phyloP scores from a whole-genome alignment of 169 alveolate species.

The Plasmodium sp. region DNA sequence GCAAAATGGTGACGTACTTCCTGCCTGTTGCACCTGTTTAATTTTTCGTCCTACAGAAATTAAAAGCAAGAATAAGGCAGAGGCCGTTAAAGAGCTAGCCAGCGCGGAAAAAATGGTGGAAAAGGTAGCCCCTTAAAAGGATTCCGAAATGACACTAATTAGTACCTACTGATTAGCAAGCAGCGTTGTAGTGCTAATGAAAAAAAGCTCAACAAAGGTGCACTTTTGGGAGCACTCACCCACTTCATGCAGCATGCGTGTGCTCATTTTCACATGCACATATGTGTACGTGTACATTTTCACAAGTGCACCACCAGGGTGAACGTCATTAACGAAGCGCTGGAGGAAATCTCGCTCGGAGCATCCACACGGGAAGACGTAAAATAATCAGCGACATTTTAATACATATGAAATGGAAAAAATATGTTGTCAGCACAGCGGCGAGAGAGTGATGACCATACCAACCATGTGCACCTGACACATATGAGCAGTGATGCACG shows the following conservation, averaged over 20 bases:
- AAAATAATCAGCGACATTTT: not conserved
- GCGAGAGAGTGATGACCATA: not conserved
- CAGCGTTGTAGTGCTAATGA: not conserved
- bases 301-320: constrained; percentile 22
- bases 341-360: constrained; percentile 29
- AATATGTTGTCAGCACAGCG: not conserved
- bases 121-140: not conserved
- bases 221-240: not conserved
- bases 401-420: not conserved
- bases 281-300: not conserved
- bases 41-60: constrained; percentile 8
- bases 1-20: not conserved
- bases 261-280: not conserved
- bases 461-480: not conserved
- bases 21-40: not conserved
- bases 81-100: constrained; percentile 25
- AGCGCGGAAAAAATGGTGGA: constrained; percentile 16
- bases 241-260: not conserved
- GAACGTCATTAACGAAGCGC: constrained; percentile 6
- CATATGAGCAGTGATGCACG: not conserved
- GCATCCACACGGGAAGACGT: constrained; percentile 6
- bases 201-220: not conserved
- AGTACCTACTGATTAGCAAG: not conserved
- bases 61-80: constrained; percentile 33
- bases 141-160: not conserved